These are phyloP conservation scores for Cystobasidium slooffiae DNA, from an alignment of 1,284 basidiomycete genomes.

Conservation along the genomic window DNA sequence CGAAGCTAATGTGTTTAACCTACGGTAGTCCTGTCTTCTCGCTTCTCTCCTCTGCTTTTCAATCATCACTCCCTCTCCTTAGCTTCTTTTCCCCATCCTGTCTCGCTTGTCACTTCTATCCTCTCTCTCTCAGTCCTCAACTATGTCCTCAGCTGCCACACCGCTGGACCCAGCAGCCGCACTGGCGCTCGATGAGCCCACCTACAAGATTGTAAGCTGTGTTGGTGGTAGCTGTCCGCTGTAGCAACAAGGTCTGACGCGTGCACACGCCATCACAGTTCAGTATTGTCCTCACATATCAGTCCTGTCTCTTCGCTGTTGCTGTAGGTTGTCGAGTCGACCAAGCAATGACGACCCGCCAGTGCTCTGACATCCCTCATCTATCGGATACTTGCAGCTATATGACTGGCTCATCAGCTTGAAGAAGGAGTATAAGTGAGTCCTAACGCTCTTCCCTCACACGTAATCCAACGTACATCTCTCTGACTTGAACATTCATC, in stretches of 20 bases:
- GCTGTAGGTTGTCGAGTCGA: neutral
- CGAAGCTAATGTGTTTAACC: neutral
- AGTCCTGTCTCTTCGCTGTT: slow-evolving; percentile 26
- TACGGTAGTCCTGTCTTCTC: neutral
- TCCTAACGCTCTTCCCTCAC: neutral
- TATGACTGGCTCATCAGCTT: slow-evolving; percentile 36
- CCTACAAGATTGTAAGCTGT: slow-evolving; percentile 6
- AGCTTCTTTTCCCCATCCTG: neutral
- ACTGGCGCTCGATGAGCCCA: slow-evolving; percentile 18
- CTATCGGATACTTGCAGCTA: neutral
- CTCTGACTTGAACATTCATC: neutral
- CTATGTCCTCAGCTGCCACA: neutral
- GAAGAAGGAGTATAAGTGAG: slow-evolving; percentile 23
- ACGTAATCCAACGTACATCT: neutral
- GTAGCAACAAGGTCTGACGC: neutral
- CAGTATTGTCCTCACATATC: slow-evolving; percentile 27
- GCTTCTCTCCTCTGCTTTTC: neutral
- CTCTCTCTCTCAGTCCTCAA: neutral
- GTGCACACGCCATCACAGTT: neutral
- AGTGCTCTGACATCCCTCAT: neutral
- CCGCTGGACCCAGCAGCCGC: slow-evolving; percentile 10
- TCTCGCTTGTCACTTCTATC: neutral
- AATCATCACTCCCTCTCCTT: neutral
- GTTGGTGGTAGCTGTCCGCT: neutral
- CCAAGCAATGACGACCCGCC: neutral